phyloP scores from a whole-genome alignment of 768 basidiomycete species.

The Russula foetens region DNA sequence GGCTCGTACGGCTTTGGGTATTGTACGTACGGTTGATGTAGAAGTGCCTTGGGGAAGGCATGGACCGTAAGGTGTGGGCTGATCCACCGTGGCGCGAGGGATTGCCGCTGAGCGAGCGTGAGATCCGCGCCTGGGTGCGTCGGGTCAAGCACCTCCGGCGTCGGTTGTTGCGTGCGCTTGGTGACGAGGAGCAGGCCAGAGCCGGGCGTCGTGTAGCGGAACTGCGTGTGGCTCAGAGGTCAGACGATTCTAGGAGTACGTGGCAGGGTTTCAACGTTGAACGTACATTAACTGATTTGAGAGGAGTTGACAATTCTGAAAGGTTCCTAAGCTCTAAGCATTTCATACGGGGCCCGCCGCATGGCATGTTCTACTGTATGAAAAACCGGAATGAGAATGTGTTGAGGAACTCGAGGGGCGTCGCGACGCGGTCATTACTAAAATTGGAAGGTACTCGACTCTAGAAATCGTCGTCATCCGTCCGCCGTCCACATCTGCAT shows the following conservation, averaged over 20 bases:
- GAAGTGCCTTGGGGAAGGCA: conserved; percentile 15
- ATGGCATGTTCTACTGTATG: neutral
- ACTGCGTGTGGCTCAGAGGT: neutral
- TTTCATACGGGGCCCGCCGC: conserved; percentile 2
- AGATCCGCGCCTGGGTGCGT: conserved; percentile 5
- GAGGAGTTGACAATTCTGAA: neutral
- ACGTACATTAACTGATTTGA: conserved; percentile 10
- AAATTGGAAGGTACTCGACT: too few species aligned
- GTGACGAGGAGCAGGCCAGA: conserved; percentile 1
- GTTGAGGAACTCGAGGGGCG: too few species aligned
- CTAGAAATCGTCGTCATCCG: too few species aligned
- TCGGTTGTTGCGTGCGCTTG: neutral
- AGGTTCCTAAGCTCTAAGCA: neutral
- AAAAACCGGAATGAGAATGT: neutral
- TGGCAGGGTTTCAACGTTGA: neutral
- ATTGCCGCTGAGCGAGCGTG: neutral
- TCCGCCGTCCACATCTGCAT: too few species aligned
- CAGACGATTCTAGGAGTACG: neutral
- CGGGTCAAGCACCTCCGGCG: neutral
- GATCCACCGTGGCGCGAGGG: conserved; percentile 1
- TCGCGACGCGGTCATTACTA: too few species aligned
- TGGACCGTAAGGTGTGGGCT: neutral
- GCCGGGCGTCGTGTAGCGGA: conserved; percentile 9
- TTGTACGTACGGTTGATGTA: neutral
- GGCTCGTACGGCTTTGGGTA: neutral